Conservation (phyloP, 345 rosid genomes). For the Hibiscus tridactylites region DNA sequence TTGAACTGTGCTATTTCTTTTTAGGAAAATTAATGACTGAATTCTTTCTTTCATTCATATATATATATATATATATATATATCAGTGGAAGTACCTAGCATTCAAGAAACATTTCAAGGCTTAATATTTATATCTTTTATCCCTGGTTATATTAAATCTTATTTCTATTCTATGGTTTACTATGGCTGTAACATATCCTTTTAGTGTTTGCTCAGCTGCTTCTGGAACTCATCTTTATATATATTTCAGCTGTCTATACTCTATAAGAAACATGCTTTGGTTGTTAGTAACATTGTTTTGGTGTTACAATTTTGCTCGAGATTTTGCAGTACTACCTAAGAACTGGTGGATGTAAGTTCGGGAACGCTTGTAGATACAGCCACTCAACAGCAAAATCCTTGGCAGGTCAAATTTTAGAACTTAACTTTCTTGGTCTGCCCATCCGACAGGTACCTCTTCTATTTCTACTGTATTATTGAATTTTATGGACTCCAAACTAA, state of each 20-base stretch:
- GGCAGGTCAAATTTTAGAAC: conserved; percentile 32
- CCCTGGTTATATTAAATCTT: not conserved
- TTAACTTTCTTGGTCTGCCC: conserved; percentile 88
- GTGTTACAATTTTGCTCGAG: conserved; percentile 16
- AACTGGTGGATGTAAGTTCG: conserved; percentile 94
- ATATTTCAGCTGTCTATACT: not conserved
- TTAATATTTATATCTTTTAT: too few relatives aligned
- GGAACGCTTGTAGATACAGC: conserved; percentile 72
- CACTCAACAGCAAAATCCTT: conserved; percentile 44
- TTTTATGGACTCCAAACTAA: too few relatives aligned
- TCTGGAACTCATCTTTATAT: not conserved
- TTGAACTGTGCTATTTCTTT: too few relatives aligned
- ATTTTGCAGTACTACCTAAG: conserved; percentile 69
- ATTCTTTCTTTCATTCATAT: too few relatives aligned
- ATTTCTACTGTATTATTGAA: not conserved
- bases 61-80: too few relatives aligned
- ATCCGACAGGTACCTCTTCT: conserved; percentile 47
- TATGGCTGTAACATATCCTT: not conserved
- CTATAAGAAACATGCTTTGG: not conserved
- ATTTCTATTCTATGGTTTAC: not conserved
- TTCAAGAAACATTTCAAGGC: not conserved
- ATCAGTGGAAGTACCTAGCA: not conserved
- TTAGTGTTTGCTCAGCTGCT: not conserved
- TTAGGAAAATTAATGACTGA: too few relatives aligned
- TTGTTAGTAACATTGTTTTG: conserved; percentile 16